Percentiles rank a stretch among this genome's conserved stretches.
phyloP scores from a whole-genome alignment of 1,139 yeast species.

The Candida sp. region DNA sequence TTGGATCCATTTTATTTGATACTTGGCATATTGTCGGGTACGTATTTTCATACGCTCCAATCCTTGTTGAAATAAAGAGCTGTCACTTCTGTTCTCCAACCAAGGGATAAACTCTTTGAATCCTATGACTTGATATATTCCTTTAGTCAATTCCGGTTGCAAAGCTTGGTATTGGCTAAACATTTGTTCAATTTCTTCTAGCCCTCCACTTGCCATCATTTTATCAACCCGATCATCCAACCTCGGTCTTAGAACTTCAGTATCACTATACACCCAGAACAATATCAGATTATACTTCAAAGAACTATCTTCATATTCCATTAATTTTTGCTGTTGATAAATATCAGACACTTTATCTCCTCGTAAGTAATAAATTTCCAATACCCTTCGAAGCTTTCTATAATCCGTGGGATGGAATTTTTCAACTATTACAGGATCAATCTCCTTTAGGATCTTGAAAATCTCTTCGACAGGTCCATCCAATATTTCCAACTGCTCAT shows the following conservation, averaged over 20 bases:
- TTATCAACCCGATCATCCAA: conserved; percentile 78
- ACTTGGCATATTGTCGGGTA: conserved; percentile 84
- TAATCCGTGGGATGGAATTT: conserved; percentile 93
- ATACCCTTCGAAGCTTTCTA: conserved; percentile 72
- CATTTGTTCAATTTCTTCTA: conserved; percentile 64
- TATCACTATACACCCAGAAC: conserved; percentile 84
- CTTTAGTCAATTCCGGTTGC: conserved; percentile 57
- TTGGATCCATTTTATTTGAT: conserved; percentile 91
- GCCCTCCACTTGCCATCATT: conserved; percentile 71
- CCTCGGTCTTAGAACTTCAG: conserved; percentile 53
- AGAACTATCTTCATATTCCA: conserved; percentile 42
- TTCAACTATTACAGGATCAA: conserved; percentile 71
- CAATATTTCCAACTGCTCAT: conserved; percentile 45
- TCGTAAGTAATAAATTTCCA: conserved; percentile 73
- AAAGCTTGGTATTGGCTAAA: conserved; percentile 39
- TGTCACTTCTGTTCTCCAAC: conserved; percentile 32
- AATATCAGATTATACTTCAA: conserved; percentile 66
- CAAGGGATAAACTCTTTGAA: conserved; percentile 91
- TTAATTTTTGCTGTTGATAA: conserved; percentile 56
- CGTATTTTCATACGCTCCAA: conserved; percentile 76
- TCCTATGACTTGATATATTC: conserved; percentile 96
- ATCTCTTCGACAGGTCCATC: conserved; percentile 55
- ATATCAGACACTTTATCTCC: conserved; percentile 69
- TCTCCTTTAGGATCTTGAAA: conserved; percentile 40
- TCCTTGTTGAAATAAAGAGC: conserved; percentile 37